These are phyloP conservation scores for Cladosporium colombiae DNA, from an alignment of 2,329 filamentous ascomycete species.

Conservation along the genomic window DNA sequence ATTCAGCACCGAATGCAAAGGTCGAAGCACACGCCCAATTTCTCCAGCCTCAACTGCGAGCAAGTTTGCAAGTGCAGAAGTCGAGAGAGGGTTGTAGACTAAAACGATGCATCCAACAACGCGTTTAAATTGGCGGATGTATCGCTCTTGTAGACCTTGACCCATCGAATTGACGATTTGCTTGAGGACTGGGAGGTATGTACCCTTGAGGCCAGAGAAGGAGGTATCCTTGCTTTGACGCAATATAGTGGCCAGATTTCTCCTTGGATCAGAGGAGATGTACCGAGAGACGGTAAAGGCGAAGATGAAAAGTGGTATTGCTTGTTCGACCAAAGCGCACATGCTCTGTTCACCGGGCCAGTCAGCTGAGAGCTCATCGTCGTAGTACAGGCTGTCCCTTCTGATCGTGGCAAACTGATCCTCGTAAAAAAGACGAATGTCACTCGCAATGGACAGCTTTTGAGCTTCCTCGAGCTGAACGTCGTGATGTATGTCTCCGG, in stretches of 20 bases:
- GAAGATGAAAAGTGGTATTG: background rate
- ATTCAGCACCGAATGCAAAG: background rate
- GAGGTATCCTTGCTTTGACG: background rate
- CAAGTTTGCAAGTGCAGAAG: background rate
- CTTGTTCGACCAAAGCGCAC: background rate
- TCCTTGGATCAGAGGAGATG: background rate
- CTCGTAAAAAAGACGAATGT: constrained; percentile 31
- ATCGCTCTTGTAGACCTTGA: background rate
- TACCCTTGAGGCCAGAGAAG: background rate
- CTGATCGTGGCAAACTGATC: background rate
- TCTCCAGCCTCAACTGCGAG: background rate
- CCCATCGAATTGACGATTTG: background rate
- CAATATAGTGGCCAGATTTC: background rate
- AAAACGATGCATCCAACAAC: background rate
- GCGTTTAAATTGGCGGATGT: background rate
- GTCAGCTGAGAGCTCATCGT: background rate
- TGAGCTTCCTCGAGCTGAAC: constrained; percentile 28
- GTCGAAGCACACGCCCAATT: background rate
- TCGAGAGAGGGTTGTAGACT: background rate
- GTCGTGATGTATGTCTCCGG: constrained; percentile 22
- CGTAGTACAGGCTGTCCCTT: background rate
- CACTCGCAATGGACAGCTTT: constrained; percentile 29
- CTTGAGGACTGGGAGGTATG: background rate
- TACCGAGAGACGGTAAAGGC: background rate
- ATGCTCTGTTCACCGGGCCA: background rate